These are phyloP conservation scores for Globisporangium emineosum DNA, from an alignment of 352 stramenopile genomes.

Conservation along the genomic window DNA sequence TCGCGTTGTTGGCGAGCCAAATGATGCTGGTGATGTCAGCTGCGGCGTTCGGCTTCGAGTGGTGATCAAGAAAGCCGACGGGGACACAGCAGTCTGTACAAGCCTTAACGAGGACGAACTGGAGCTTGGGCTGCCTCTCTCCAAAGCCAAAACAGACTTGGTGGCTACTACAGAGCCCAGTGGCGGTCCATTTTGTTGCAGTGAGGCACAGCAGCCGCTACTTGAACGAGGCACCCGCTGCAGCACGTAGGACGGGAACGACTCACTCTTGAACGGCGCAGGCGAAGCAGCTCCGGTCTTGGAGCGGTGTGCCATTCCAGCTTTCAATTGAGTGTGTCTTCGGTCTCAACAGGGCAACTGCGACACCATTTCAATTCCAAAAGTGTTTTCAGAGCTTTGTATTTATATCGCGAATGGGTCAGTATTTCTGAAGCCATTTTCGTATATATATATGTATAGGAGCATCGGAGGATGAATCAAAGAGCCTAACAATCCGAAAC, in stretches of 20 bases:
- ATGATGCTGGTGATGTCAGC: not conserved
- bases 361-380: not conserved
- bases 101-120: not conserved
- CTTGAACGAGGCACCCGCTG: conserved; percentile 21
- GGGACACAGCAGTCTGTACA: not conserved
- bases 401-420: not conserved
- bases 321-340: not conserved
- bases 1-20: not conserved
- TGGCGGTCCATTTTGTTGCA: not conserved
- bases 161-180: not conserved
- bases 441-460: too few species aligned
- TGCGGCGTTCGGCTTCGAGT: conserved; percentile 5
- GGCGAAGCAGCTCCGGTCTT: not conserved
- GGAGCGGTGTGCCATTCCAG: not conserved
- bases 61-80: not conserved
- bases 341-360: not conserved
- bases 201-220: not conserved
- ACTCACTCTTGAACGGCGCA: conserved; percentile 62
- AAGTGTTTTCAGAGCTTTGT: not conserved
- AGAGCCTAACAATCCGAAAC: too few species aligned
- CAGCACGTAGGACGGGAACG: conserved; percentile 56
- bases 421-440: too few species aligned
- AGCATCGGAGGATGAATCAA: too few species aligned
- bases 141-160: not conserved
- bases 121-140: not conserved